A percentile compares a stretch with the other conserved stretches of the same genome.
phyloP scores from a whole-genome alignment of 2,329 filamentous ascomycete species.

The Aspergillus sp. region DNA sequence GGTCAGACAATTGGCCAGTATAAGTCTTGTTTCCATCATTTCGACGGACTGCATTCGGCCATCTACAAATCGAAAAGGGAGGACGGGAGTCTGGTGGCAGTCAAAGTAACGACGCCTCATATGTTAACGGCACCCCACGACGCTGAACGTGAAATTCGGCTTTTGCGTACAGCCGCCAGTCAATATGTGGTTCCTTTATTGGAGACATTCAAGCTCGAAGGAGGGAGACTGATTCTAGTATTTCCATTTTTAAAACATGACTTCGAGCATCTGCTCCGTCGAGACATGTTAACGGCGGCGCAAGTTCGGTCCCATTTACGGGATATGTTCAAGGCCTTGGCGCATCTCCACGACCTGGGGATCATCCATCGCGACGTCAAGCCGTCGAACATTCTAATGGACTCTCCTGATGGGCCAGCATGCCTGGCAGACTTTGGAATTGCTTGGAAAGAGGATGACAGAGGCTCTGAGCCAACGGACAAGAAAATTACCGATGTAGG shows the following conservation, averaged over 20 bases:
- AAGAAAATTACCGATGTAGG: constrained; percentile 86
- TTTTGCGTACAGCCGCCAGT: constrained; percentile 56
- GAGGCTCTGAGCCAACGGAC: constrained; percentile 53
- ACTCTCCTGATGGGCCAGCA: constrained; percentile 59
- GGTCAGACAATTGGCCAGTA: constrained; percentile 47
- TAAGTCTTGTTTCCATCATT: constrained; percentile 48
- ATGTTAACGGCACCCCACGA: constrained; percentile 72
- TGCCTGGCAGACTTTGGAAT: constrained; percentile 89
- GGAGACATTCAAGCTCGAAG: constrained; percentile 61
- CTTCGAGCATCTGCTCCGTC: constrained; percentile 58
- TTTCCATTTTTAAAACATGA: constrained; percentile 78
- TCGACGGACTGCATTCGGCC: constrained; percentile 68
- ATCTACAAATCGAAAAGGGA: constrained; percentile 62
- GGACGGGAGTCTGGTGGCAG: constrained; percentile 49
- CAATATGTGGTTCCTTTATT: constrained; percentile 59
- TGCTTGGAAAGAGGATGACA: constrained; percentile 61
- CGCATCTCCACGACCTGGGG: constrained; percentile 60
- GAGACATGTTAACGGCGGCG: constrained; percentile 29
- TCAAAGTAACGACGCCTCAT: constrained; percentile 78
- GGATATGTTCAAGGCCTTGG: constrained; percentile 63
- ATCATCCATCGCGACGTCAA: constrained; percentile 95
- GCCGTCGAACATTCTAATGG: constrained; percentile 75
- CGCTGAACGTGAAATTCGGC: constrained; percentile 66
- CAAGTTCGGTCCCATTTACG: constrained; percentile 47
- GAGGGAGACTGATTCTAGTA: constrained; percentile 65